Percentiles rank a stretch among this genome's conserved stretches.
These are phyloP conservation scores for Cystofilobasidium capitatum DNA, from an alignment of 768 basidiomycete genomes.

Conservation along the genomic window DNA sequence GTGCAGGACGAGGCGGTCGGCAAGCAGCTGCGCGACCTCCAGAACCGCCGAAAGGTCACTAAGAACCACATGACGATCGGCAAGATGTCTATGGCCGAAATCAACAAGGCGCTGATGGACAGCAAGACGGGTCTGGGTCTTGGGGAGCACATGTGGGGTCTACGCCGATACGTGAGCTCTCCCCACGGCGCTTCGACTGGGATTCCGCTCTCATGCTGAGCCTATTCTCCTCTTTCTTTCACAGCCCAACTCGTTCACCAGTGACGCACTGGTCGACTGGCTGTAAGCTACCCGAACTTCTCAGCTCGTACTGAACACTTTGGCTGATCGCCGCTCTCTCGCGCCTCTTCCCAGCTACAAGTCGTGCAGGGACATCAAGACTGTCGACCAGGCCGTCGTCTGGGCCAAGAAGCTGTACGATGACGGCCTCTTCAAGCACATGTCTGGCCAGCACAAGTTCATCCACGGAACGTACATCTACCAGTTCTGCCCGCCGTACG, in stretches of 20 bases:
- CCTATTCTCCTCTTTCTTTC: neutral
- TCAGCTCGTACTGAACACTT: neutral
- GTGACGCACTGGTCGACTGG: slow-evolving; percentile 84
- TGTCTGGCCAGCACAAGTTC: slow-evolving; percentile 19
- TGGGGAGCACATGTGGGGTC: slow-evolving; percentile 14
- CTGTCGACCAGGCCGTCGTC: slow-evolving; percentile 66
- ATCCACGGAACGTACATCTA: slow-evolving; percentile 26
- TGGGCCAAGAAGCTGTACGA: slow-evolving; percentile 68
- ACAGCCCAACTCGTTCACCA: slow-evolving; percentile 63
- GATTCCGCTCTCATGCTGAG: neutral
- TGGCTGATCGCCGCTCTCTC: neutral
- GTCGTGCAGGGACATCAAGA: slow-evolving; percentile 75
- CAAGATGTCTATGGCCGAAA: slow-evolving; percentile 14
- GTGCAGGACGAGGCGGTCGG: slow-evolving; percentile 70
- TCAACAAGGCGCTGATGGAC: slow-evolving; percentile 12
- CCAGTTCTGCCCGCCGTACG: slow-evolving; percentile 21
- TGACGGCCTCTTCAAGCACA: slow-evolving; percentile 58
- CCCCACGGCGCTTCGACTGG: too few relatives aligned
- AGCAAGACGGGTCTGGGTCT: slow-evolving; percentile 6
- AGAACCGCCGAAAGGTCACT: slow-evolving; percentile 48
- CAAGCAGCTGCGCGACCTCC: slow-evolving; percentile 64
- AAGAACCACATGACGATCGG: slow-evolving; percentile 21
- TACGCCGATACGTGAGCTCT: slow-evolving; percentile 7
- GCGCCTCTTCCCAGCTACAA: neutral
- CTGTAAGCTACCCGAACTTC: slow-evolving; percentile 50